Evolutionary conservation across 2,329 filamentous ascomycete species (phyloP), one percentile per base, ranked within the genome.

Genomic region (Paraconiothyrium sp.): DNA sequence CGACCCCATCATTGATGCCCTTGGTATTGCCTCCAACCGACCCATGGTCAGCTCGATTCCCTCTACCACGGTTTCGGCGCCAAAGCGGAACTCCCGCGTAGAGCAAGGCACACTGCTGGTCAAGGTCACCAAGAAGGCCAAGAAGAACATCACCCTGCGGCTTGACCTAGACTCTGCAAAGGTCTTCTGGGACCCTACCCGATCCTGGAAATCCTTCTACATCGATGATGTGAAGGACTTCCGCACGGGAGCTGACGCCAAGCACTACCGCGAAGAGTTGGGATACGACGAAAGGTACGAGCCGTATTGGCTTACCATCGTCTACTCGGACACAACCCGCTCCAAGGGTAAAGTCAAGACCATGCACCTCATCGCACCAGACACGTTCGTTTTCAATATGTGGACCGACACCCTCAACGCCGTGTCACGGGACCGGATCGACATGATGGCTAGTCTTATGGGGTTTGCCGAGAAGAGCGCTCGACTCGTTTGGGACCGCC

Each of bases 201-300:
- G 92, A 39, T 89, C 91, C 0, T 87, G 89, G 27, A 98, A 97
- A 77, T 89, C 88, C 57, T 91, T 99, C 66, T 96, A 97, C 77
- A 92, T 99, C 65, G 95, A 99, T 72, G 93, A 98, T 76, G 94
- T 99, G 72, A 91, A 92, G 72, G 93, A 97, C 73, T 93, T 98
- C 51, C 89, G 94, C 64, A 88, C 90, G 37, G 93, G 92, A 20
- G 86, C 87, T 13, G 92, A 98, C 75, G 92, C 94, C 20, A 89
- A 92, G 60, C 94, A 97, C 75, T 97, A 97, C 76, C 90, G 92
- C 46, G 89, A 94, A 71, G 94, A 97, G 77, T 92, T 91, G 73
- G 88, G 89, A 43, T 82, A 95, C 24, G 81, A 89, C 0, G 86
- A 90, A 55, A 82, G 87, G 6, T 86, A 89, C 43, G 90, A 94